A percentile compares a stretch with the other conserved stretches of the same genome.
phyloP scores from a whole-genome alignment of 345 rosid genomes.

The Brassica carinata region DNA sequence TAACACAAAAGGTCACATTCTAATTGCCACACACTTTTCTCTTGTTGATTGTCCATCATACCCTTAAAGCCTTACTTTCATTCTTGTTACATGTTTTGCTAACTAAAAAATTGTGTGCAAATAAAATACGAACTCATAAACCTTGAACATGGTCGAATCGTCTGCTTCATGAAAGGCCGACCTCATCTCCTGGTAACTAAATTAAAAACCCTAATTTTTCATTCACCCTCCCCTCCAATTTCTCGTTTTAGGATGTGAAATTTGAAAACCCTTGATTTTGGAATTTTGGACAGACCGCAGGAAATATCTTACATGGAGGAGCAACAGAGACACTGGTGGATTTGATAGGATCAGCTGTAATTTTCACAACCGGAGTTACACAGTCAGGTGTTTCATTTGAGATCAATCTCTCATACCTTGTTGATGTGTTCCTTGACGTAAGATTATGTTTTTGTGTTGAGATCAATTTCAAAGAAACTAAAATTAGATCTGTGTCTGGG shows the following conservation, averaged over 20 bases:
- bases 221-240: too few species aligned
- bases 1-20: too few species aligned
- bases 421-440: conserved; percentile 68
- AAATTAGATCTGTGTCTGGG: background rate
- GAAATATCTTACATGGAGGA: conserved; percentile 91
- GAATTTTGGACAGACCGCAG: conserved; percentile 56
- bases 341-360: conserved; percentile 75
- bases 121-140: conserved; percentile 36
- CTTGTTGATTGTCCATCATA: too few species aligned
- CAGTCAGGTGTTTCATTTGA: conserved; percentile 77
- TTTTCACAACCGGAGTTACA: conserved; percentile 55
- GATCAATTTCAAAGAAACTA: background rate
- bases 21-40: too few species aligned
- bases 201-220: background rate
- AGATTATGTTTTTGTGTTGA: background rate
- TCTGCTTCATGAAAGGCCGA: conserved; percentile 77
- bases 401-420: conserved; percentile 83
- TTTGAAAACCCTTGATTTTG: background rate
- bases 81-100: too few species aligned
- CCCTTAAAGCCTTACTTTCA: too few species aligned
- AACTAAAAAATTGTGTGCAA: too few species aligned
- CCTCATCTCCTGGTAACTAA: conserved; percentile 67
- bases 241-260: too few species aligned
- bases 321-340: conserved; percentile 89
- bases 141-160: conserved; percentile 66